Evolutionary conservation across 2,329 filamentous ascomycete species (phyloP), one percentile per base, ranked within the genome.

Genomic region (Sporothrix dimorphospora): DNA sequence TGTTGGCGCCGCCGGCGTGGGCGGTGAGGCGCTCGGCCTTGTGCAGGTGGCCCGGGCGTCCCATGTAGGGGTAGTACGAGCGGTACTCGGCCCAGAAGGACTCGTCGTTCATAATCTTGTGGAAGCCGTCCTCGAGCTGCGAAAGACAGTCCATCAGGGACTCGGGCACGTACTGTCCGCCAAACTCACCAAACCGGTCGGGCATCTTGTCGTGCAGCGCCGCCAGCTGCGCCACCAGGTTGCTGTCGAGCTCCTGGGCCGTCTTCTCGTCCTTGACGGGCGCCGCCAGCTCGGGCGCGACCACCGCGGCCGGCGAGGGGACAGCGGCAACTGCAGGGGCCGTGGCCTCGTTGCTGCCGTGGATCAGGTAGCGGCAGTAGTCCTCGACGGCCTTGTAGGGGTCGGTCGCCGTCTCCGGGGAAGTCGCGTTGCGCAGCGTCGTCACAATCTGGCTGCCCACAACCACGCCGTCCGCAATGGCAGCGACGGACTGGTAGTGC

Each of bases 11-110:
- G 30, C 94, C 94, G 65, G 93, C 94, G 78, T 95, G 85, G 79
- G 97, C 91, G 0, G 95, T 98, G 76, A 99, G 85, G 70, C 94
- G 90, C 77, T 96, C 90, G 1, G 96, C 96, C 70, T 94, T 84
- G 83, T 99, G 96, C 70, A 99, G 85, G 76, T 95, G 94, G 69
- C 95, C 96, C 1, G 96, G 95, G 61, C 96, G 91, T 72, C 94
- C 94, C 92, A 99, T 99, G 86, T 96, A 99, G 51, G 94, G 92
- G 82, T 98, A 99, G 85, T 97, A 96, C 6, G 93, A 94, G 75
- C 93, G 89, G 84, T 94, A 99, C 82, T 99, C 96, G 79, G 97
- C 92, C 96, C 96, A 99, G 86, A 99, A 99, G 71, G 89, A 87
- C 4, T 94, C 91, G 79, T 98, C 95, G 75, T 97, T 90, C 78